Percentiles rank a stretch among this genome's conserved stretches.
These are phyloP conservation scores for Dalbergia oliveri DNA, from an alignment of 306 rosid species.

Conservation along the genomic window DNA sequence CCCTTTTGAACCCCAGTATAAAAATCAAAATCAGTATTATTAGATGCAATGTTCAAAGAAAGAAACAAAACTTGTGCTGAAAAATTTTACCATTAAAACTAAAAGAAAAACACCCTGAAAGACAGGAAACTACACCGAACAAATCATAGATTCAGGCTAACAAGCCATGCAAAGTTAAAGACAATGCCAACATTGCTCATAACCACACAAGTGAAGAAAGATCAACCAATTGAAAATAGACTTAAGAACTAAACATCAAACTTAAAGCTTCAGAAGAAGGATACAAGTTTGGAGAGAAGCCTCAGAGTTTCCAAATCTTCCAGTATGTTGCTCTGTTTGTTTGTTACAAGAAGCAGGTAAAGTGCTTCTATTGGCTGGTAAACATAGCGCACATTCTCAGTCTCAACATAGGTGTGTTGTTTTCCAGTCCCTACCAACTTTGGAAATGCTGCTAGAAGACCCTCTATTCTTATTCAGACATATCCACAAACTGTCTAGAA, in stretches of 20 bases:
- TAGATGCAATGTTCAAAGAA: slow-evolving; percentile 20
- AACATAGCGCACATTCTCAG: slow-evolving; percentile 92
- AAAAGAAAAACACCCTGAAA: slow-evolving; percentile 14
- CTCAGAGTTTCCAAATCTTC: slow-evolving; percentile 87
- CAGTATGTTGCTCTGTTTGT: slow-evolving; percentile 86
- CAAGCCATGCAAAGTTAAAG: slow-evolving; percentile 2
- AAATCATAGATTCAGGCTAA: slow-evolving; percentile 29
- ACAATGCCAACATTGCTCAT: not conserved
- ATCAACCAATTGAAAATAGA: slow-evolving; percentile 18
- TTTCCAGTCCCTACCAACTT: slow-evolving; percentile 93
- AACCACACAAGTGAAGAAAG: not conserved
- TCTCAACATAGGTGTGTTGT: slow-evolving; percentile 92
- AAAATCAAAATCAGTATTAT: slow-evolving; percentile 19
- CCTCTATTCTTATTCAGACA: slow-evolving; percentile 94
- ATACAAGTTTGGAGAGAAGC: slow-evolving; percentile 84
- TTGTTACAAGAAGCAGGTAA: slow-evolving; percentile 82
- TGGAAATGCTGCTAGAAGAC: slow-evolving; percentile 95
- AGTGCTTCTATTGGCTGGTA: slow-evolving; percentile 93
- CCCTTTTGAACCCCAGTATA: not conserved
- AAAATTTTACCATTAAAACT: slow-evolving; percentile 29
- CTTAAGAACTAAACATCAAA: slow-evolving; percentile 5
- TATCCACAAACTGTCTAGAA: slow-evolving; percentile 88
- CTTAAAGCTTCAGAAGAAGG: slow-evolving; percentile 50
- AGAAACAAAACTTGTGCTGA: slow-evolving; percentile 1
- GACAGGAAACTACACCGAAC: slow-evolving; percentile 15